Conservation (phyloP, 129 eudicot genomes). For the Arctium lappa region DNA sequence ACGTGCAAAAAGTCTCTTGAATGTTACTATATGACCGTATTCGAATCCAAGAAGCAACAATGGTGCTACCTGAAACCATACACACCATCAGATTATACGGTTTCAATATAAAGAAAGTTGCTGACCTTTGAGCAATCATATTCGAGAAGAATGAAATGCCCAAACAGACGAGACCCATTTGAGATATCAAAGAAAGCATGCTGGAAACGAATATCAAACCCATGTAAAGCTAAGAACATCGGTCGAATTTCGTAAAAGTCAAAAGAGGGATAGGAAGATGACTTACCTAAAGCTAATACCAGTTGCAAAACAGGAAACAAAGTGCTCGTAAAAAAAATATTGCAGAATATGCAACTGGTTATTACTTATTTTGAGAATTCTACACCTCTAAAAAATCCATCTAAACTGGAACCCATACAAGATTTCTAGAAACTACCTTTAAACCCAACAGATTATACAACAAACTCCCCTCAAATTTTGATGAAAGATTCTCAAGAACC, state of each 20-base stretch:
- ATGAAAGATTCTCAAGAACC: too few relatives aligned
- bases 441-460: too few relatives aligned
- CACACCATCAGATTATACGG: not conserved
- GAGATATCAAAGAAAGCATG: constrained; percentile 71
- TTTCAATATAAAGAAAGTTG: not conserved
- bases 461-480: too few relatives aligned
- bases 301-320: constrained; percentile 69
- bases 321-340: too few relatives aligned
- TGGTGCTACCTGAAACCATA: constrained; percentile 58
- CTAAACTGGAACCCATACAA: too few relatives aligned
- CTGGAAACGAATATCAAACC: constrained; percentile 39
- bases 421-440: too few relatives aligned
- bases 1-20: constrained; percentile 79
- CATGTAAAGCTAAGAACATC: not conserved
- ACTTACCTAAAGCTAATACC: constrained; percentile 71
- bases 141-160: constrained; percentile 70
- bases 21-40: constrained; percentile 81
- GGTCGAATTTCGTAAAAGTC: not conserved
- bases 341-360: too few relatives aligned
- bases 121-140: constrained; percentile 55
- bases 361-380: too few relatives aligned
- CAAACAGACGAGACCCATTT: constrained; percentile 66
- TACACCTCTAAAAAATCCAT: too few relatives aligned
- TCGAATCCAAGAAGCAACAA: constrained; percentile 74
- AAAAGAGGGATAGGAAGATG: not conserved